Percentiles rank a stretch among this genome's conserved stretches.
Conservation (phyloP, 2,329 filamentous ascomycete species). For the Fusarium tanahbumbuense region DNA sequence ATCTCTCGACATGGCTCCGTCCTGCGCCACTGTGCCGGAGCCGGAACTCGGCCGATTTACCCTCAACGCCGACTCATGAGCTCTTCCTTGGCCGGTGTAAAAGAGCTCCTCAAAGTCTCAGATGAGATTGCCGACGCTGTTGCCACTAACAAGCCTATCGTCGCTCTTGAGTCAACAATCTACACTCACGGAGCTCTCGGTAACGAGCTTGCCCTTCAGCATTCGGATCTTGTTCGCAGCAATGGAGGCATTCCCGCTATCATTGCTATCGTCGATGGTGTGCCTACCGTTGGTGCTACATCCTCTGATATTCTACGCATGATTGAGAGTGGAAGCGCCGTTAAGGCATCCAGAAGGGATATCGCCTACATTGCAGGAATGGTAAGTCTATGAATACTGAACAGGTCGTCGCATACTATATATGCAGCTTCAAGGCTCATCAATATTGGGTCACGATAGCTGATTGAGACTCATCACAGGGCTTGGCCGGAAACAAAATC, state of each 20-base stretch:
- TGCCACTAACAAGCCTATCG: conserved; percentile 79
- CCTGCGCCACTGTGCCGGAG: conserved; percentile 33
- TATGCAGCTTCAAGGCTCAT: not conserved
- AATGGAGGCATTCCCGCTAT: conserved; percentile 90
- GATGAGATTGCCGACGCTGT: conserved; percentile 86
- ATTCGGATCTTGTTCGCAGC: conserved; percentile 83
- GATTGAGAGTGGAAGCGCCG: conserved; percentile 73
- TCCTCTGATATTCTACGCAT: conserved; percentile 79
- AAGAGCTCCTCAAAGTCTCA: conserved; percentile 73
- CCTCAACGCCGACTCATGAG: conserved; percentile 41
- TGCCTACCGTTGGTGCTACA: conserved; percentile 82
- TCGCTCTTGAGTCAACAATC: conserved; percentile 94
- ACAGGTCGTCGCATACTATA: not conserved
- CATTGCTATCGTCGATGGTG: conserved; percentile 86
- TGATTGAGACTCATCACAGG: conserved; percentile 30
- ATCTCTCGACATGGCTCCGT: conserved; percentile 33
- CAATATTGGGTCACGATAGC: not conserved
- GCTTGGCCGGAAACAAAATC: conserved; percentile 64
- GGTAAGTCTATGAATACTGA: conserved; percentile 58
- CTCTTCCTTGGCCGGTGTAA: conserved; percentile 47
- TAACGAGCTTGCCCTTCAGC: conserved; percentile 77
- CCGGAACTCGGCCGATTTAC: conserved; percentile 29
- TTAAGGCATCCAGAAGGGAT: conserved; percentile 90
- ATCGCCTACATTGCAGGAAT: conserved; percentile 83
- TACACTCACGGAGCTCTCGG: conserved; percentile 94